phyloP scores from a whole-genome alignment of 2,329 filamentous ascomycete genomes.

The Ophiosphaerella herpotricha region DNA sequence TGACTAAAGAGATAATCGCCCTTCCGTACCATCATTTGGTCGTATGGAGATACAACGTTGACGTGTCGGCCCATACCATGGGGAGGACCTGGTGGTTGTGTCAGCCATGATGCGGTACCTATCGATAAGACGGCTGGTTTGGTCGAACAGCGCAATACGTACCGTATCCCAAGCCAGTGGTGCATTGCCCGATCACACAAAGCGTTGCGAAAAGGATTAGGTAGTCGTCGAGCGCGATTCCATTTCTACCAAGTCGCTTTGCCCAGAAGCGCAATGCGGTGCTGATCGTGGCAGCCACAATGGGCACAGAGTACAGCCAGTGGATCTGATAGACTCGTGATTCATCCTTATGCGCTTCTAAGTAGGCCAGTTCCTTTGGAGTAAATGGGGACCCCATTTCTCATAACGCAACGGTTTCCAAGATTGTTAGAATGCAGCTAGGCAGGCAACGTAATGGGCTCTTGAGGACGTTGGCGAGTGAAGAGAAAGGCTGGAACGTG shows the following conservation, averaged over 20 bases:
- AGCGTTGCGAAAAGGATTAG: slow-evolving; percentile 37
- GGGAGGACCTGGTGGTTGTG: slow-evolving; percentile 27
- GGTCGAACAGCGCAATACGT: not conserved
- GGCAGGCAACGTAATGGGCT: slow-evolving; percentile 5
- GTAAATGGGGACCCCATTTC: slow-evolving; percentile 32
- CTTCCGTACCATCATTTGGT: slow-evolving; percentile 38
- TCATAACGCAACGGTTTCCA: slow-evolving; percentile 1
- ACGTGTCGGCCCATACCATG: slow-evolving; percentile 42
- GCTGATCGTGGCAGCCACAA: slow-evolving; percentile 29
- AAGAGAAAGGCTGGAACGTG: slow-evolving; percentile 11
- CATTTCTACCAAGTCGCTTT: slow-evolving; percentile 35
- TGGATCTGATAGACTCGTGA: slow-evolving; percentile 35
- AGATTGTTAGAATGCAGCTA: not conserved
- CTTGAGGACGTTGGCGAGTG: too few species aligned
- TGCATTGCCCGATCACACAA: slow-evolving; percentile 38
- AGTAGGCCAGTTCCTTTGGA: slow-evolving; percentile 33
- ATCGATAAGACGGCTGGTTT: not conserved
- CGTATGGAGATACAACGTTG: slow-evolving; percentile 29
- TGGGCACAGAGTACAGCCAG: slow-evolving; percentile 40
- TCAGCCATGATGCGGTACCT: slow-evolving; percentile 7
- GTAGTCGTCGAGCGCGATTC: slow-evolving; percentile 40
- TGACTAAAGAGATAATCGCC: slow-evolving; percentile 44
- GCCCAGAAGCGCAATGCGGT: slow-evolving; percentile 36
- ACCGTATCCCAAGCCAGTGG: slow-evolving; percentile 35
- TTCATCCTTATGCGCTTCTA: slow-evolving; percentile 34